phyloP scores from a whole-genome alignment of 1,284 basidiomycete species.

The Athelia psychrophila region DNA sequence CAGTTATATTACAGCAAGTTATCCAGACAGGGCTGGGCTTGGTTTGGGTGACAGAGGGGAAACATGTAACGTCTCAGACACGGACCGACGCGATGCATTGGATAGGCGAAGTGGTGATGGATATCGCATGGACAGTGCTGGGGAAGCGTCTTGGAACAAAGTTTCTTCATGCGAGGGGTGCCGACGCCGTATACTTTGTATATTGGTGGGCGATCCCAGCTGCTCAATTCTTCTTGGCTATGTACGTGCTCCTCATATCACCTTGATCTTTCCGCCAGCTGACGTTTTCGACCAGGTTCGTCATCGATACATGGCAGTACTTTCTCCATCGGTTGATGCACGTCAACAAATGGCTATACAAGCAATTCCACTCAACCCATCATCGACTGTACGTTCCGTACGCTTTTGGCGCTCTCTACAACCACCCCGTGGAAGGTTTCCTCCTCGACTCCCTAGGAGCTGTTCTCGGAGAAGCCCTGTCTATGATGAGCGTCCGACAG shows the following conservation, averaged over 20 bases:
- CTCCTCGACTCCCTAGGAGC: conserved; percentile 87
- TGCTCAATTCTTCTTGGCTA: conserved; percentile 75
- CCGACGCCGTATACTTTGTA: conserved; percentile 57
- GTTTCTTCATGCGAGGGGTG: conserved; percentile 43
- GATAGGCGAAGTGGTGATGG: conserved; percentile 38
- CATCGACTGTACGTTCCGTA: conserved; percentile 97
- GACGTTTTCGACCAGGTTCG: conserved; percentile 58
- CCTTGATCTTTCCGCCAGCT: conserved; percentile 7
- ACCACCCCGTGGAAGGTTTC: conserved; percentile 95
- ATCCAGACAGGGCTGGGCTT: conserved; percentile 82
- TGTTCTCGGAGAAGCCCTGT: conserved; percentile 68
- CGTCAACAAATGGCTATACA: conserved; percentile 88
- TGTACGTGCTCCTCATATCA: conserved; percentile 65
- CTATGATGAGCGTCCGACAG: conserved; percentile 79
- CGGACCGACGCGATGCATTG: conserved; percentile 49
- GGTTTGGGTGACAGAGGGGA: conserved; percentile 63
- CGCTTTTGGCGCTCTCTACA: conserved; percentile 96
- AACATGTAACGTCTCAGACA: conserved; percentile 38
- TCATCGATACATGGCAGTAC: conserved; percentile 99
- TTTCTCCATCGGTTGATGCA: conserved; percentile 94
- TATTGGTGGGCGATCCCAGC: conserved; percentile 96
- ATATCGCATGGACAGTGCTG: conserved; percentile 39
- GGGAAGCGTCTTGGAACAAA: conserved; percentile 29
- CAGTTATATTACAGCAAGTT: conserved; percentile 83
- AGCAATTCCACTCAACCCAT: conserved; percentile 91